Base-by-base conservation (phyloP, 495 filamentous ascomycete species). In the Gamarada debralockiae region DNA sequence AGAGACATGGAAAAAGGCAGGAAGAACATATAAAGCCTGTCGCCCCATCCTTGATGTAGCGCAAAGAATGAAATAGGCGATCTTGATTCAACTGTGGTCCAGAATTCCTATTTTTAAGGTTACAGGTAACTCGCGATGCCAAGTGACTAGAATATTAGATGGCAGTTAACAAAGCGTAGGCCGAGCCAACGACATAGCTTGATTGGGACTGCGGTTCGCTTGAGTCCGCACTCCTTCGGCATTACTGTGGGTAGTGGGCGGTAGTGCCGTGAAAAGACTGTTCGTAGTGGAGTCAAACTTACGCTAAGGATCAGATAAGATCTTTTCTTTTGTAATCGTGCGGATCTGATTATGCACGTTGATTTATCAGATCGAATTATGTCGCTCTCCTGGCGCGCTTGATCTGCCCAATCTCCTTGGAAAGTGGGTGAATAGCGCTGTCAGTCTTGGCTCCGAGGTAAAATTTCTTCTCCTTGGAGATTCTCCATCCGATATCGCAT, bases 301-400 rank as follows among this genome's bases (percentile, higher is more conserved):
- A 25, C 22, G 18, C n/a, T n/a, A n/a, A 27, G 20, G 50, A 46
- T 53, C 50, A 53, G 50, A 53, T 44, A 53, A 53, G 50, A 53
- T 45, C 21, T 15, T 31, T 22, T 1, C 22, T 50, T 23, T 18
- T 9, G 37, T 14, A 24, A 14, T 36, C n/a, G 39, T 39, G 50
- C 50, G 48, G 50, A 53, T 53, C 50, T 34, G 50, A 53, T 53
- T 53, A 53, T 49, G 46, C 50, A 45, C 20, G 40, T 9, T 45
- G n/a, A 22, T 22, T 49, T 37, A 46, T 53, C 41, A 31, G 50
- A 53, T 44, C 50, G 22, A 29, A 27, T 40, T 6, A 10, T 18
- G 14, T 7, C 29, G n/a, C n/a, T n/a, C n/a, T n/a, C n/a, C n/a
- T n/a, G n/a, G n/a, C n/a, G n/a, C n/a, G n/a, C n/a, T n/a, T n/a